A percentile compares a stretch with the other conserved stretches of the same genome.
Evolutionary conservation across 202 grass and related monocot genomes (phyloP).

Genomic region (Schoenoplectus tabernaemontani): DNA sequence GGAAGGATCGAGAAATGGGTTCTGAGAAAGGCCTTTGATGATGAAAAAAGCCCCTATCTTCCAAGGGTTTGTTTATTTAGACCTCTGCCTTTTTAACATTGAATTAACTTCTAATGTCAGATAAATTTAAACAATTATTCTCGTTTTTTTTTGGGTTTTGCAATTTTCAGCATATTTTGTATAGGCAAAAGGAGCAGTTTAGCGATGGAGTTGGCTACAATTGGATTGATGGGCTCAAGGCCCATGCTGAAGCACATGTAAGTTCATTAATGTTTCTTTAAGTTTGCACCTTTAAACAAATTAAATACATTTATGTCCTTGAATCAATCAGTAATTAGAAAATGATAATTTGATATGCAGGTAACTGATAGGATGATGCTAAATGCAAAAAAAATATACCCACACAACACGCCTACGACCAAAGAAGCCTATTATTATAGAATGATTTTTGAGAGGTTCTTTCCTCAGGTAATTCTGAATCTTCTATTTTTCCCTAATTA

Average conservation of each 20-base stretch:
- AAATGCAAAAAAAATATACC: conserved; percentile 56
- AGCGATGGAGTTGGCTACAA: conserved; percentile 84
- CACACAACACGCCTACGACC: conserved; percentile 58
- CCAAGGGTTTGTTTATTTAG: conserved; percentile 46
- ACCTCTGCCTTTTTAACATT: not conserved
- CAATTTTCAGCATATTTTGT: conserved; percentile 56
- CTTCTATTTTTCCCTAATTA: not conserved
- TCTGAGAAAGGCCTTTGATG: conserved; percentile 67
- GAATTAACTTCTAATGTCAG: not conserved
- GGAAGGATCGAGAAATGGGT: conserved; percentile 82
- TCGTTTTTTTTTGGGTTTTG: not conserved
- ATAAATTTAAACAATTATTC: not conserved
- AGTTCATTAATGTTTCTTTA: not conserved
- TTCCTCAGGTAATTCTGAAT: conserved; percentile 35
- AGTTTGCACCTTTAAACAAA: conserved; percentile 2
- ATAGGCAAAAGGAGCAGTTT: conserved; percentile 90
- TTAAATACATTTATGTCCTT: not conserved
- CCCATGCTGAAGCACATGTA: conserved; percentile 45
- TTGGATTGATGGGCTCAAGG: conserved; percentile 85
- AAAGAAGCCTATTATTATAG: conserved; percentile 84
- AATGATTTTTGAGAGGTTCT: conserved; percentile 70
- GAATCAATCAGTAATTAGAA: conserved; percentile 2
- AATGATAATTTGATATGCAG: conserved; percentile 19
- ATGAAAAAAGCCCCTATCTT: conserved; percentile 57
- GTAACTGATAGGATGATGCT: conserved; percentile 63